phyloP scores from a whole-genome alignment of 2,329 filamentous ascomycete species.

The Penicillium expansum region DNA sequence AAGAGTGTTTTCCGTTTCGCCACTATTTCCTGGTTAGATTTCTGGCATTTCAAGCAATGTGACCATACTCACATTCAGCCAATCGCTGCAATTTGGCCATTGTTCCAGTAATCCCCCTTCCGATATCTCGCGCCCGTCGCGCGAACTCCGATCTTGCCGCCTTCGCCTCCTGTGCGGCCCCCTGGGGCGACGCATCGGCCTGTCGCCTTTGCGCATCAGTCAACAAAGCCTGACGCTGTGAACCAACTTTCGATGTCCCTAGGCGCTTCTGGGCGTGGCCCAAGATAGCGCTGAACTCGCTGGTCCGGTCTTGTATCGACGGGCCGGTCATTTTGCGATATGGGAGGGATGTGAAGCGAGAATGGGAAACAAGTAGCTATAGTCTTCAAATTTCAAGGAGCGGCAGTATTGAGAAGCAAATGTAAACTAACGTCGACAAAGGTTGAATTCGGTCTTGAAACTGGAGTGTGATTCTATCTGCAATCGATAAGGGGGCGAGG shows the following conservation, averaged over 20 bases:
- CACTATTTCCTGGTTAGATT: conserved; percentile 50
- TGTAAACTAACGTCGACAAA: not conserved
- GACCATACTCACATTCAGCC: conserved; percentile 64
- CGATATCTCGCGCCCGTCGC: conserved; percentile 84
- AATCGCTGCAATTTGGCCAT: conserved; percentile 95
- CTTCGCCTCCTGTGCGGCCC: conserved; percentile 44
- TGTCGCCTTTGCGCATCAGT: conserved; percentile 63
- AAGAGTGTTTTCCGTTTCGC: conserved; percentile 97
- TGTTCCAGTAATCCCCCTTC: conserved; percentile 82
- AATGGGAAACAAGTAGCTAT: not conserved
- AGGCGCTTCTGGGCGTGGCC: conserved; percentile 79
- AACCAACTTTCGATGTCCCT: conserved; percentile 70
- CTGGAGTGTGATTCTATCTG: conserved; percentile 12
- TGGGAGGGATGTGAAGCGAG: not conserved
- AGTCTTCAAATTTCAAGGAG: not conserved
- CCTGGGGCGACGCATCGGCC: conserved; percentile 60
- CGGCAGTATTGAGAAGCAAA: not conserved
- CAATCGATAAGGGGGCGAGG: conserved; percentile 38
- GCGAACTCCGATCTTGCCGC: conserved; percentile 83
- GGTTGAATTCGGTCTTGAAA: conserved; percentile 13
- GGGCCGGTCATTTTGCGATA: conserved; percentile 50
- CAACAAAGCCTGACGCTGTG: conserved; percentile 77
- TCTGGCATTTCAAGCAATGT: not conserved
- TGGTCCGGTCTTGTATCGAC: conserved; percentile 93
- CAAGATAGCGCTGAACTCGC: conserved; percentile 91